Base-by-base conservation (phyloP, 306 rosid species). In the Cajanus cajan region DNA sequence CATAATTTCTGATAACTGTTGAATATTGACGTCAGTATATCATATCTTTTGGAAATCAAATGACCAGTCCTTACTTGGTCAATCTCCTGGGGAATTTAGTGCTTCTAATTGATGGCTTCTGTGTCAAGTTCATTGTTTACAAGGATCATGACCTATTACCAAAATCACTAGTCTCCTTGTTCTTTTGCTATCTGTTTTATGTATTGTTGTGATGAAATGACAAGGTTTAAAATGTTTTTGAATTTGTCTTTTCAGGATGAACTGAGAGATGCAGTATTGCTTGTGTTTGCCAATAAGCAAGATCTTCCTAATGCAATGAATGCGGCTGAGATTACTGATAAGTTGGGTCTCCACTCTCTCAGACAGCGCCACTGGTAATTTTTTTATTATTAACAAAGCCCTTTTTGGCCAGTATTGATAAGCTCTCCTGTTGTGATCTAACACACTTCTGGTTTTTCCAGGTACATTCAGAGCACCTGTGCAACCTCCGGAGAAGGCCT, bases 401-500 rank as follows among this genome's bases (percentile, higher is more conserved):
- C 48, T 47, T 43, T 13, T 59, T 58, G n/a, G 45, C 45, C 13
- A 43, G 31, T 14, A 51, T 63, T 45, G 58, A 7, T 18, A 8
- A 36, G 21, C n/a, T 57, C 13, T 72, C 14, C 25, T 19, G 24
- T 19, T 65, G 8, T 43, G 41, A 50, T 72, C 78, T 79, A 84
- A 86, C 55, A 22, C 36, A 43, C 34, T 45, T 63, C 6, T 64
- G 79, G 48, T 40, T 76, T 83, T 74, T 80, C 54, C 92, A 96
- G 99, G 99, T 96, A 96, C 89, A 95, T 95, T 84, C 99, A 95
- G 91, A 95, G 99, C 92, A 95, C 99, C 43, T 95, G 99, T 82
- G 99, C 99, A 63, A 96, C 99, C 24, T 96, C 99, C 44, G 99
- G 99, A 68, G 99, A 96, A 85, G 99, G 99, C 55, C 97, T 96